phyloP scores from a whole-genome alignment of 1,139 yeast genomes.

The Yamadazyma membranifaciens region DNA sequence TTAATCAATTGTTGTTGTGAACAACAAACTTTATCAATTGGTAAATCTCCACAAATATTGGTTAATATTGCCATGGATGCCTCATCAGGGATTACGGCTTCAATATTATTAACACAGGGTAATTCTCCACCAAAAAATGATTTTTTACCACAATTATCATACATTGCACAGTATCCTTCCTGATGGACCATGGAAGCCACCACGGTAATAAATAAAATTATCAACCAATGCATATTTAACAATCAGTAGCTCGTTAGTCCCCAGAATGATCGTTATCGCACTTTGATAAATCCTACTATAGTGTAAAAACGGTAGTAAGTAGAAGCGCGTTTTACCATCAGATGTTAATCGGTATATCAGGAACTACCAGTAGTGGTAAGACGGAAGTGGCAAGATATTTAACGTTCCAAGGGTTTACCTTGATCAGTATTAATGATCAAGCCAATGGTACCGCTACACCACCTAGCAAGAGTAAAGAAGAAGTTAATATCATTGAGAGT shows the following conservation, averaged over 20 bases:
- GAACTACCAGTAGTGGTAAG: conserved; percentile 69
- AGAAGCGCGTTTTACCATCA: too few species aligned
- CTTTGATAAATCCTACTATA: neutral
- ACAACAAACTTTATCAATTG: conserved; percentile 37
- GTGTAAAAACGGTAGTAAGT: neutral
- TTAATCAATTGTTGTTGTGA: conserved; percentile 33
- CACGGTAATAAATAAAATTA: neutral
- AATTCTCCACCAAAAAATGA: conserved; percentile 74
- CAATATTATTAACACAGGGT: conserved; percentile 67
- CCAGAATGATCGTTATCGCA: conserved; percentile 3
- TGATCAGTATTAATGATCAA: conserved; percentile 18
- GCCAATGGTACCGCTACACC: neutral
- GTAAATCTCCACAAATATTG: conserved; percentile 74
- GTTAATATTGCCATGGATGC: conserved; percentile 49
- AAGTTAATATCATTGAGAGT: neutral
- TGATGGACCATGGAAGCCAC: conserved; percentile 16
- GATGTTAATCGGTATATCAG: conserved; percentile 79
- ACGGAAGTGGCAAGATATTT: conserved; percentile 62
- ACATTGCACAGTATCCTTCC: conserved; percentile 56
- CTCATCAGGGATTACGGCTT: conserved; percentile 44
- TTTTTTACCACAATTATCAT: conserved; percentile 73
- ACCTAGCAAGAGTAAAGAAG: neutral
- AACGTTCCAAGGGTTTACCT: conserved; percentile 54
- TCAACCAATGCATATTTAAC: conserved; percentile 1
- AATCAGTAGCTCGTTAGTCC: neutral